Percentiles rank a stretch among this genome's conserved stretches.
These are phyloP conservation scores for Allium fistulosum DNA, from an alignment of 106 monocot genomes.

Conservation along the genomic window DNA sequence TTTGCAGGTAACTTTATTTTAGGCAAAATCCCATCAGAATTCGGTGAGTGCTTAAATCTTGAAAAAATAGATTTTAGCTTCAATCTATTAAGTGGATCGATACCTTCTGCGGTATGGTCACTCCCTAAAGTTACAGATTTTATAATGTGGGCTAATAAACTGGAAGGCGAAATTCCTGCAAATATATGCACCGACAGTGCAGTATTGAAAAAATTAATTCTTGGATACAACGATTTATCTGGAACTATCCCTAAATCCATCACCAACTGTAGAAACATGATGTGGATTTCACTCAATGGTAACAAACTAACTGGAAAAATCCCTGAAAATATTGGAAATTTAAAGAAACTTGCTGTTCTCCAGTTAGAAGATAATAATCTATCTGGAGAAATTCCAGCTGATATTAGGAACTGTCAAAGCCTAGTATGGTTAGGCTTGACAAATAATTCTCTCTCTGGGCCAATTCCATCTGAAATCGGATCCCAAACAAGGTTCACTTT, in stretches of 20 bases:
- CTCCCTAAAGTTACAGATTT: conserved; percentile 17
- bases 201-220: conserved; percentile 16
- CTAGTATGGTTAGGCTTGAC: conserved; percentile 25
- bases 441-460: background rate
- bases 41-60: conserved; percentile 24
- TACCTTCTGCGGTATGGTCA: conserved; percentile 18
- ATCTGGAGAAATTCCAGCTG: conserved; percentile 29
- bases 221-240: conserved; percentile 23
- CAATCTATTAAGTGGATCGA: conserved; percentile 18
- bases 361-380: conserved; percentile 38
- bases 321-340: conserved; percentile 16
- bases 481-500: conserved; percentile 20
- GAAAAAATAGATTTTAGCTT: conserved; percentile 27
- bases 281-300: conserved; percentile 27
- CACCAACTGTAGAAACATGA: conserved; percentile 20
- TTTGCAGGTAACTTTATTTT: conserved; percentile 29
- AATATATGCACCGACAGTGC: conserved; percentile 20
- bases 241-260: conserved; percentile 29
- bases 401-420: conserved; percentile 26
- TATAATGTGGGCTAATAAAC: conserved; percentile 22
- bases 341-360: conserved; percentile 23
- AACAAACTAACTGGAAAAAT: conserved; percentile 29
- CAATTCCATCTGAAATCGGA: conserved; percentile 26
- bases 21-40: conserved; percentile 22
- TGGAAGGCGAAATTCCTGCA: conserved; percentile 25